These are phyloP conservation scores for Corchorus olitorius DNA, from an alignment of 345 rosid genomes.

Conservation along the genomic window DNA sequence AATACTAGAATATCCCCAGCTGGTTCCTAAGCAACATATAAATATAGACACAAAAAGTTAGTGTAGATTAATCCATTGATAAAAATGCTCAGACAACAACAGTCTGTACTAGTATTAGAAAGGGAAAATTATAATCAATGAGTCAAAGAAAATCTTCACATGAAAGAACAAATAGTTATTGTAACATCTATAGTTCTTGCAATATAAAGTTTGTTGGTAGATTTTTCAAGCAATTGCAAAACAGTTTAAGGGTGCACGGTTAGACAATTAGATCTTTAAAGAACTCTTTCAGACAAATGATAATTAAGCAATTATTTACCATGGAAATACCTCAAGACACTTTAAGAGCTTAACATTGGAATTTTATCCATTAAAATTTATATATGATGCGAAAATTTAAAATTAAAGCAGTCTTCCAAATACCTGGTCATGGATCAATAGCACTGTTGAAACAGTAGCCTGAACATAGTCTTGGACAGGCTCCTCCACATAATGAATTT, in stretches of 20 bases:
- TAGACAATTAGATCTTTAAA: not conserved
- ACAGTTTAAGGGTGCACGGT: not conserved
- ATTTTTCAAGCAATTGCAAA: not conserved
- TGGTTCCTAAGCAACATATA: constrained; percentile 61
- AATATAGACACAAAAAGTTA: constrained; percentile 3
- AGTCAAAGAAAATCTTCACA: not conserved
- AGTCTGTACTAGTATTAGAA: not conserved
- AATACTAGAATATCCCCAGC: constrained; percentile 87
- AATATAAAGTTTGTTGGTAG: not conserved
- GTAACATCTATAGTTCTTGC: not conserved
- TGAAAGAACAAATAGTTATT: not conserved
- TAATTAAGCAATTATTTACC: not conserved
- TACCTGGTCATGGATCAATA: constrained; percentile 82
- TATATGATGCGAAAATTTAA: not conserved
- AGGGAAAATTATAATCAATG: not conserved
- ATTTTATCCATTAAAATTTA: not conserved
- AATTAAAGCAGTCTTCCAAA: constrained; percentile 11
- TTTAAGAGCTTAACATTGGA: not conserved
- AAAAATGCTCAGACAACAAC: not conserved
- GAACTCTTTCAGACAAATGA: not conserved
- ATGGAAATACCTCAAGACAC: not conserved
- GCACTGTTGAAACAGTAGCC: constrained; percentile 76
- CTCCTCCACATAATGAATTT: constrained; percentile 79
- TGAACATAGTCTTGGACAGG: constrained; percentile 85
- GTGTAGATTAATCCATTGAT: not conserved